phyloP scores from a whole-genome alignment of 1,284 basidiomycete genomes.

The Ustilago bromivora region DNA sequence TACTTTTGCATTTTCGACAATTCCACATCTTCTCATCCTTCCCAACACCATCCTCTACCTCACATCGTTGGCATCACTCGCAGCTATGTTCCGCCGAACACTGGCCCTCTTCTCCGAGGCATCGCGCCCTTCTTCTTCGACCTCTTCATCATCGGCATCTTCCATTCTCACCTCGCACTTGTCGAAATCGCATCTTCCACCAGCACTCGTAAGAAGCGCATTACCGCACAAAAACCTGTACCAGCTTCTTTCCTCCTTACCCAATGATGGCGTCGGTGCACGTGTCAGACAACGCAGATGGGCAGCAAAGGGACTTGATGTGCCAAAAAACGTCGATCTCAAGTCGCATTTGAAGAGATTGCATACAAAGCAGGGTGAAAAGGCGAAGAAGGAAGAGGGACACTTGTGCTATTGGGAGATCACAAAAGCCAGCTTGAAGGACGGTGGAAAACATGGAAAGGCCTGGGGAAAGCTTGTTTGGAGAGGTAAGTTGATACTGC shows the following conservation, averaged over 20 bases:
- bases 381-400: constrained; percentile 19
- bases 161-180: constrained; percentile 42
- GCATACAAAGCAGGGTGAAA: constrained; percentile 5
- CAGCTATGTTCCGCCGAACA: constrained; percentile 34
- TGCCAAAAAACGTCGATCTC: constrained; percentile 19
- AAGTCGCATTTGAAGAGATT: constrained; percentile 22
- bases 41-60: constrained; percentile 24
- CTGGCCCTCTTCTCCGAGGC: constrained; percentile 27
- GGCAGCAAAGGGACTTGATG: constrained; percentile 52
- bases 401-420: constrained; percentile 56
- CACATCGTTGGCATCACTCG: not conserved
- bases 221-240: constrained; percentile 54
- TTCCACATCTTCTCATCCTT: constrained; percentile 10
- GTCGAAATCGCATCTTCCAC: constrained; percentile 30
- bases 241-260: constrained; percentile 49
- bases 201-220: constrained; percentile 21
- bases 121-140: constrained; percentile 4
- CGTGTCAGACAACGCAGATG: constrained; percentile 46
- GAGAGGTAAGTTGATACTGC: constrained; percentile 51
- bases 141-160: constrained; percentile 6
- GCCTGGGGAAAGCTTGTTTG: constrained; percentile 56
- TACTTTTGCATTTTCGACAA: not conserved
- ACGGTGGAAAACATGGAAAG: constrained; percentile 57
- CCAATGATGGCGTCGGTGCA: constrained; percentile 51
- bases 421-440: constrained; percentile 53